Conservation (phyloP, 805 yeast genomes). For the Cyberlindnera amylophila region DNA sequence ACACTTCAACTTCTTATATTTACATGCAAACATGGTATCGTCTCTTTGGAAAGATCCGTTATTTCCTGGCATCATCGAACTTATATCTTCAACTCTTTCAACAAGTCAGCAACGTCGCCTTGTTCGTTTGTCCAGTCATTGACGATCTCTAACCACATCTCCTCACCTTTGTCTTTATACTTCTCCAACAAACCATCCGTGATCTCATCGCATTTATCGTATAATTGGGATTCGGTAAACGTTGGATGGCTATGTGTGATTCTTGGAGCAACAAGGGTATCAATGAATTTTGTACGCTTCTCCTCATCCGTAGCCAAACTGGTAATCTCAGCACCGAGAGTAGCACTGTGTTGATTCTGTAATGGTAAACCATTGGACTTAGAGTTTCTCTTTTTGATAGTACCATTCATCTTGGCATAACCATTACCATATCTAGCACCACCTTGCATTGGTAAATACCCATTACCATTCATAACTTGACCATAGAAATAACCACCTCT, state of each 20-base stretch:
- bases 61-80: background rate
- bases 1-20: no score
- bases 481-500: background rate
- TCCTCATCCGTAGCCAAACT: constrained; percentile 5
- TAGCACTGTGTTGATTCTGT: constrained; percentile 5
- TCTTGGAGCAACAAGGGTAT: constrained; percentile 11
- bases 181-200: constrained; percentile 6
- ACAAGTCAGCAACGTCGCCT: constrained; percentile 4
- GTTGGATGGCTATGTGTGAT: constrained; percentile 4
- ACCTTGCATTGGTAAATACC: constrained; percentile 1
- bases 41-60: no score
- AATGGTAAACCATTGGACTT: constrained; percentile 1
- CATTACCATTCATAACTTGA: constrained; percentile 3
- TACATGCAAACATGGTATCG: no score
- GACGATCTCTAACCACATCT: constrained; percentile 17
- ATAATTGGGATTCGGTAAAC: constrained; percentile 9
- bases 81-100: constrained; percentile 8
- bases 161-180: constrained; percentile 5
- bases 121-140: constrained; percentile 16
- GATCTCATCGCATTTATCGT: constrained; percentile 4
- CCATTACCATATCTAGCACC: background rate
- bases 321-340: constrained; percentile 13
- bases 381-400: background rate
- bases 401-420: constrained; percentile 2
- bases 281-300: constrained; percentile 7